A percentile compares a stretch with the other conserved stretches of the same genome.
Evolutionary conservation across 169 alveolate species (phyloP).

Genomic region (Plasmodium yoelii): DNA sequence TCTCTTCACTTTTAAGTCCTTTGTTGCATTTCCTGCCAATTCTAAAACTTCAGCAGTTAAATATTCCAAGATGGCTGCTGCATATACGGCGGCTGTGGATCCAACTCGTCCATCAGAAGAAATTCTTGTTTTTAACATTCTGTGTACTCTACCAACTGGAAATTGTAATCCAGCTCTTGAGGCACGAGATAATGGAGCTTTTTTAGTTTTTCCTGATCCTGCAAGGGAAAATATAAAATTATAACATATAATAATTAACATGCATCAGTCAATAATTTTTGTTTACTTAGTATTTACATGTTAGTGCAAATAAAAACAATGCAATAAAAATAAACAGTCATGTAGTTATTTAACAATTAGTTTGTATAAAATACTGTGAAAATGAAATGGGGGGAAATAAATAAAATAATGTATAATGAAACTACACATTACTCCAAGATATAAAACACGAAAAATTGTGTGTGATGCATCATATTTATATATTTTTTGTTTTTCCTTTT

Average conservation of each 20-base stretch:
- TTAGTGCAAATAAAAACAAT: too few species aligned
- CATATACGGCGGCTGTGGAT: slow-evolving; percentile 99
- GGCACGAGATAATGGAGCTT: slow-evolving; percentile 98
- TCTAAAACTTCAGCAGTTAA: slow-evolving; percentile 99
- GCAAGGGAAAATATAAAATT: slow-evolving; percentile 82
- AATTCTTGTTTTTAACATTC: slow-evolving; percentile 97
- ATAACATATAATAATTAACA: slow-evolving; percentile 3
- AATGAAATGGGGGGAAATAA: neutral
- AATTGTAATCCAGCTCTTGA: slow-evolving; percentile 99
- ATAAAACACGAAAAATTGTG: neutral
- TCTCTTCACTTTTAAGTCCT: slow-evolving; percentile 97
- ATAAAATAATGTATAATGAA: neutral
- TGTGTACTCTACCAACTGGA: slow-evolving; percentile 99
- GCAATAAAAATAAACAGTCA: neutral
- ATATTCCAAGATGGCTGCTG: slow-evolving; percentile 99
- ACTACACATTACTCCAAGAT: too few species aligned
- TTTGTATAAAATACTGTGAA: neutral
- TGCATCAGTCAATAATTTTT: neutral
- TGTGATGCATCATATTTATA: slow-evolving; percentile 1
- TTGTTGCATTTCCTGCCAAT: slow-evolving; percentile 99
- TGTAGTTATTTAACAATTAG: neutral
- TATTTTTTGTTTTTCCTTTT: slow-evolving; percentile 14
- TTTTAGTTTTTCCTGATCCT: slow-evolving; percentile 97
- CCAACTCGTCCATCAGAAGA: slow-evolving; percentile 99
- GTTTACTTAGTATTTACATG: too few species aligned